phyloP scores from a whole-genome alignment of 2,329 filamentous ascomycete species.

The Hyphodiscus sp. region DNA sequence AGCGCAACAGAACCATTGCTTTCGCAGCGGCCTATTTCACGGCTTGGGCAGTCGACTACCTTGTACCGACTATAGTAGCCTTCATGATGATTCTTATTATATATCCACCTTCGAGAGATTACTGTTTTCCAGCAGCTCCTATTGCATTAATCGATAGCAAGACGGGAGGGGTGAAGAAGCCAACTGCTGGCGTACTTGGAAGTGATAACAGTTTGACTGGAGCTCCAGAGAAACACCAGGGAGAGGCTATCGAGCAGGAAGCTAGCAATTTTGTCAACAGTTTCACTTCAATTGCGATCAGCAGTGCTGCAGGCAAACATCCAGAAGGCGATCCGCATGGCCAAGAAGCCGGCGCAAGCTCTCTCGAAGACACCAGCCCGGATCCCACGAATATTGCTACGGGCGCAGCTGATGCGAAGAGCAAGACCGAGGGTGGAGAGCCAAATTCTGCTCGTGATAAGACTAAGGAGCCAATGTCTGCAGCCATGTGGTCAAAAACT shows the following conservation, averaged over 20 bases:
- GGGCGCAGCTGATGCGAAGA: conserved; percentile 44
- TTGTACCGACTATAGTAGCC: conserved; percentile 53
- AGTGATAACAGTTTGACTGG: conserved; percentile 74
- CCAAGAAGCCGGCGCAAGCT: conserved; percentile 14
- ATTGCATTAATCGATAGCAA: conserved; percentile 63
- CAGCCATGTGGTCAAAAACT: conserved; percentile 71
- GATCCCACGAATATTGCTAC: conserved; percentile 53
- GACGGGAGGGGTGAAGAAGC: conserved; percentile 71
- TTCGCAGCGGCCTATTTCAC: conserved; percentile 52
- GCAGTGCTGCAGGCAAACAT: conserved; percentile 70
- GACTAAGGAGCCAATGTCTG: conserved; percentile 71
- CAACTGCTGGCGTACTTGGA: conserved; percentile 66
- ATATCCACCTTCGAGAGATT: conserved; percentile 52
- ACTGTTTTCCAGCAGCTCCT: conserved; percentile 72
- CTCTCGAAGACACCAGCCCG: conserved; percentile 46
- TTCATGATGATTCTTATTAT: conserved; percentile 60
- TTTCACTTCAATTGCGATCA: conserved; percentile 65
- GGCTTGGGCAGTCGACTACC: conserved; percentile 68
- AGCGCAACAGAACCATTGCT: conserved; percentile 57
- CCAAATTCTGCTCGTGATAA: conserved; percentile 56
- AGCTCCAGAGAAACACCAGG: conserved; percentile 75
- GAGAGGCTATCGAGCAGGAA: conserved; percentile 77
- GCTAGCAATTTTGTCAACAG: conserved; percentile 74
- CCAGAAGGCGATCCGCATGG: conserved; percentile 53
- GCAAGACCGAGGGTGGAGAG: conserved; percentile 44